Base-by-base conservation (phyloP, 2,329 filamentous ascomycete genomes). In the Arthrobotrys entomopaga region DNA sequence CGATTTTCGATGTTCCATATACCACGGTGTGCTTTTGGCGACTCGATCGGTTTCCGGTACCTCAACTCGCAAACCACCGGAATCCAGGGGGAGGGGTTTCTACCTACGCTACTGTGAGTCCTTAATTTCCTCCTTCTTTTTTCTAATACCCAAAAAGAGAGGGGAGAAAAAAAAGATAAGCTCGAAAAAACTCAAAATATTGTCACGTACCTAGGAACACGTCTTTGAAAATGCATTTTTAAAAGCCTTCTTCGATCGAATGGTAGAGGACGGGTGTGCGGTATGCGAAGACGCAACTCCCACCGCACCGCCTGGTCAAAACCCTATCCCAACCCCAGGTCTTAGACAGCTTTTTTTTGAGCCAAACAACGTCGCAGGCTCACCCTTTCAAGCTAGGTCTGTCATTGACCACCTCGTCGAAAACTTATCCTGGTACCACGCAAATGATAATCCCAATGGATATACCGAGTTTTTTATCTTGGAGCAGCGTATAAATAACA, bases 181-280 rank as follows among this genome's bases (percentile, higher is more conserved):
- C 40, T 15, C 6, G 19, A 10, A 22, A 49, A 11, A 3, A 5
- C 19, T 49, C 29, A 40, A 19, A 19, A 26, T 26, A 13, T 5
- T 29, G 11, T 5, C 16, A 40, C 26, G 11, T n/a, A 5, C 22
- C 10, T 52, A 61, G 58, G 58, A 61, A 52, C 58, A 61, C 29
- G 50, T 46, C 4, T 61, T 50, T 22, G 58, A 61, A 24, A 61
- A 61, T 24, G 46, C 43, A 6, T 61, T 61, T 22, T 40, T 61
- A 15, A 24, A 22, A 16, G 15, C 40, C 8, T 61, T 61, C 20
- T 52, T 61, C n/a, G 46, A 61, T 15, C 43, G 52, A 20, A 40
- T 52, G 46, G n/a, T 19, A 11, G n/a, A 15, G 2, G 46, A 61
- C 10, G 5, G 16, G 2, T 61, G 58, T 15, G 16, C 40, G 1